These are phyloP conservation scores for Eruca vesicaria DNA, from an alignment of 441 rosid species.

Conservation along the genomic window DNA sequence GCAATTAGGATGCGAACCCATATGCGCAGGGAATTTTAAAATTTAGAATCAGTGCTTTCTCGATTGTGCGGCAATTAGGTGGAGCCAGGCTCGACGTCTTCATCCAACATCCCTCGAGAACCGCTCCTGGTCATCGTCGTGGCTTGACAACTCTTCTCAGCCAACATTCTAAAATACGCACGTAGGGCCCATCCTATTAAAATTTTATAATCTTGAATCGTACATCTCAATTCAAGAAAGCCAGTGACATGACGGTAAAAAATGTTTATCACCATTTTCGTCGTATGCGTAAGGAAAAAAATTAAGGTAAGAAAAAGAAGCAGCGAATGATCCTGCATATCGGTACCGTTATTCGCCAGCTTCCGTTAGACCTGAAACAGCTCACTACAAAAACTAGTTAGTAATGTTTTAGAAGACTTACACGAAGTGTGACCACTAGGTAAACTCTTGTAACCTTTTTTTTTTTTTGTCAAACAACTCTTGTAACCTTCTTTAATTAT, in stretches of 20 bases:
- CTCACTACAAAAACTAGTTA: background rate
- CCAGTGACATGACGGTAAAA: background rate
- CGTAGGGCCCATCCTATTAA: slow-evolving; percentile 54
- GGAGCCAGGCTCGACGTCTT: slow-evolving; percentile 23
- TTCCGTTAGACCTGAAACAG: background rate
- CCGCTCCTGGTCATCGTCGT: slow-evolving; percentile 15
- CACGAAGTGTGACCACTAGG: slow-evolving; percentile 63
- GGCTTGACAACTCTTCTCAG: slow-evolving; percentile 30
- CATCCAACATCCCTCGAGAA: slow-evolving; percentile 27
- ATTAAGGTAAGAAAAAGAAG: slow-evolving; percentile 59
- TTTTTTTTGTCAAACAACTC: too few relatives aligned
- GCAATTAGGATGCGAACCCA: too few relatives aligned
- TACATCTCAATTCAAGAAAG: background rate
- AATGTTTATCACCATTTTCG: slow-evolving; percentile 35
- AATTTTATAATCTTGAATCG: background rate
- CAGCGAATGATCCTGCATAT: slow-evolving; percentile 56
- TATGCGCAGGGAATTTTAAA: background rate
- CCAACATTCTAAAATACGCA: slow-evolving; percentile 50
- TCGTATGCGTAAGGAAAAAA: slow-evolving; percentile 53
- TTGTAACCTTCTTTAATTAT: slow-evolving; percentile 53
- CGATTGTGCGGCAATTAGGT: slow-evolving; percentile 14
- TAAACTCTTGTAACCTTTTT: slow-evolving; percentile 58
- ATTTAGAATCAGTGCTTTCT: slow-evolving; percentile 25
- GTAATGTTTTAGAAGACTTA: slow-evolving; percentile 21
- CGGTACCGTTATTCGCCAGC: background rate